Base-by-base conservation (phyloP, 192 early-diverging fungal species). In the Podila verticillata region DNA sequence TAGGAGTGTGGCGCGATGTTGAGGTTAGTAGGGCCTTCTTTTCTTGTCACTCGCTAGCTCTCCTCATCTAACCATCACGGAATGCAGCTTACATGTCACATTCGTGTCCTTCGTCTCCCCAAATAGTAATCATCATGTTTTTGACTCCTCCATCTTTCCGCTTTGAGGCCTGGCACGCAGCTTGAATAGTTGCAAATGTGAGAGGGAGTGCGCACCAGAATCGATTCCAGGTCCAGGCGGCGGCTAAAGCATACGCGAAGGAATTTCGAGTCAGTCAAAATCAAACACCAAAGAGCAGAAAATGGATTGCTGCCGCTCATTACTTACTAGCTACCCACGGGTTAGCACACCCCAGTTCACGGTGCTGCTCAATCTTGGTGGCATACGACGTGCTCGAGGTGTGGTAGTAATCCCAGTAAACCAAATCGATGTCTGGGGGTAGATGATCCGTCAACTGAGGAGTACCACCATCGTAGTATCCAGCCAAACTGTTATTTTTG, bases 101-200 rank as follows among this genome's bases (percentile, higher is more conserved):
- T 83, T 96, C 95, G 81, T 96, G 95, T 48, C 94, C 95, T 66
- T 96, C 95, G 74, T 96, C 95, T 26, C 95, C 95, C 95, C 95
- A 96, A 19, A 92, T 89, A 1, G 94, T 96, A 51, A 95, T 91
- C 86, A 96, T 94, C 26, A 90, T 87, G 73, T 95, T 93, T 28
- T 82, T 66, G 28, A 95, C 92, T 17, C 88, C 85, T 39, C 83
- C 77, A 13, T 72, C 69, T 0, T 81, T 82, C 20, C 74, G 73
- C 70, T 93, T 96, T 24, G 91, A 87, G 20, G 94, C 92, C 20
- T 85, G 70, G 47, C 93, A 83, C 44, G 91, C 91, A 30, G 95
- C 95, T 39, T 90, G 87, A 24, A 91, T 90, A 0, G 94, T 86
- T 31, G 93, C 91, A 70, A 95, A 89, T 0, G 94, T 90, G 66